phyloP scores from a whole-genome alignment of 2,329 filamentous ascomycete species.

The Tympanopsis confertula region DNA sequence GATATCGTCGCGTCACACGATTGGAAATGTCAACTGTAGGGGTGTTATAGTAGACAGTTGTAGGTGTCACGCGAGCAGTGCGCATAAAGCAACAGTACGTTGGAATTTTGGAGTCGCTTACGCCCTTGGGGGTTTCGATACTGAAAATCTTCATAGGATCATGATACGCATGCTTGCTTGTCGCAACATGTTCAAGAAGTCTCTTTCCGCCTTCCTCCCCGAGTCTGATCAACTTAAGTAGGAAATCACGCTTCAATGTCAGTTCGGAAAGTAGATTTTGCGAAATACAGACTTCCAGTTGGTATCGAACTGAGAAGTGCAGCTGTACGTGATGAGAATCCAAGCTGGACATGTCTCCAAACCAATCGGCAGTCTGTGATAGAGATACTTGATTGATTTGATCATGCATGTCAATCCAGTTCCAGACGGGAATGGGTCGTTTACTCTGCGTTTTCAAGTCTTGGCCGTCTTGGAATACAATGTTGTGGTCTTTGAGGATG shows the following conservation, averaged over 20 bases:
- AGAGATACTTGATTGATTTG: too few relatives aligned
- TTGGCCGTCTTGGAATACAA: not conserved
- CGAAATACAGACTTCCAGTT: conserved; percentile 88
- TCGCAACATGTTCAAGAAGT: conserved; percentile 42
- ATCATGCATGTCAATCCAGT: not conserved
- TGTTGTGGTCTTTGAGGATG: not conserved
- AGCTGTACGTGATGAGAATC: conserved; percentile 29
- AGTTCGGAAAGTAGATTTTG: conserved; percentile 66
- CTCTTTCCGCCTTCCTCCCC: conserved; percentile 19
- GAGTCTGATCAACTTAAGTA: conserved; percentile 44
- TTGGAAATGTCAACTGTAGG: conserved; percentile 81
- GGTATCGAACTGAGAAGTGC: conserved; percentile 68
- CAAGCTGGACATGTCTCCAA: conserved; percentile 18
- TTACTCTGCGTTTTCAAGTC: not conserved
- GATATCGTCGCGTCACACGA: conserved; percentile 66
- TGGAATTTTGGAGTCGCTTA: conserved; percentile 43
- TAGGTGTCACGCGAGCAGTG: conserved; percentile 73
- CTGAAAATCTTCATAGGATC: conserved; percentile 65
- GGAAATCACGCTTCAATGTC: conserved; percentile 56
- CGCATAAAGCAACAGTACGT: conserved; percentile 65
- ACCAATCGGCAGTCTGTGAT: too few relatives aligned
- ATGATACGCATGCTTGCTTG: conserved; percentile 47
- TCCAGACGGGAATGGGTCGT: not conserved
- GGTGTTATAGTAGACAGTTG: conserved; percentile 65
- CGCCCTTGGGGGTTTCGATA: conserved; percentile 33